Evolutionary conservation across 2,329 filamentous ascomycete species (phyloP), one percentile per base, ranked within the genome.

Genomic region (Aureobasidium musti): DNA sequence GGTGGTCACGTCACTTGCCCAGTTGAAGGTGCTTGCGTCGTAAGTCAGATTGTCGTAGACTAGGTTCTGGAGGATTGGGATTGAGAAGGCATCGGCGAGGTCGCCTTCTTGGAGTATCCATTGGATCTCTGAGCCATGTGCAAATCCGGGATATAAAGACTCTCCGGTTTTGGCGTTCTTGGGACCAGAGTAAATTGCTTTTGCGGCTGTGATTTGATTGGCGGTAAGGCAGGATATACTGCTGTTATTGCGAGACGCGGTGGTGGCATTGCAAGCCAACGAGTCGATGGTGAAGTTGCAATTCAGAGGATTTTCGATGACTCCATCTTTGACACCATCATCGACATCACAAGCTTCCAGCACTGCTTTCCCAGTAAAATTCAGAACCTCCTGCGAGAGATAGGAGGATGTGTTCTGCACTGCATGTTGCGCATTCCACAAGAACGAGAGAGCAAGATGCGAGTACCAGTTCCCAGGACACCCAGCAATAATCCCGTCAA

Each of bases 251-350:
- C 56, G 66, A n/a, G 71, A 69, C 1, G 63, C 66, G 8, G 35
- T 64, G 5, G 30, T 59, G 2, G 41, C 17, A 21, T 68, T 68
- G 68, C 78, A 79, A 11, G 70, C 70, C 4, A 79, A 67, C 5
- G 71, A 69, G 1, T 71, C 63, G 37, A 79, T 71, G 57, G 77
- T 71, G 67, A 78, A 79, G 11, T 76, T 69, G 73, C 82, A 83
- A 17, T 77, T 72, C 11, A 74, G 73, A 3, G 81, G 77, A 68
- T 81, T 78, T 69, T 82, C 81, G 30, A 83, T 72, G 53, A 83
- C 79, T 10, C 80, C 80, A 70, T 85, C 83, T 10, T 74, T 72
- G 19, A 79, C 78, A 19, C 81, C 81, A 69, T 85, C 83, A 7
- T 83, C 73, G 2, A 71, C 71, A 69, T 85, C 83, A 70, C 83